Conservation (phyloP, 73 alveolate genomes). For the Paramecium octaurelia region DNA sequence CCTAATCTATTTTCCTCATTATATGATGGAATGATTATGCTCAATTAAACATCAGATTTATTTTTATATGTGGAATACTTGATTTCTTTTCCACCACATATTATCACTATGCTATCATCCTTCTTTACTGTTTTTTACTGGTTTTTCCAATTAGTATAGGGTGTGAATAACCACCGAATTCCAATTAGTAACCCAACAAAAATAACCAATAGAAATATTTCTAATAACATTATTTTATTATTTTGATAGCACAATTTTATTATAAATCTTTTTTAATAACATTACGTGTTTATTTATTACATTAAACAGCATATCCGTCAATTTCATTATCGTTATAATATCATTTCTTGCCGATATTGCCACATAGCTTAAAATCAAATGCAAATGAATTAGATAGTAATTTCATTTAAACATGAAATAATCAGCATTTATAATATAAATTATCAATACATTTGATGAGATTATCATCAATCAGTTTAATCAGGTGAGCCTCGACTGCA, state of each 20-base stretch:
- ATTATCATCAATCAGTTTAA: not conserved
- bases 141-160: slow-evolving; percentile 59
- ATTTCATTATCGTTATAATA: no score
- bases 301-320: not conserved
- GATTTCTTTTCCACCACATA: not conserved
- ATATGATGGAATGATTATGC: slow-evolving; percentile 88
- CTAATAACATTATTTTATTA: not conserved
- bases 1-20: slow-evolving; percentile 84
- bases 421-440: not conserved
- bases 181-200: not conserved
- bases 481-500: not conserved
- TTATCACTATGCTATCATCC: not conserved
- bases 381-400: not conserved
- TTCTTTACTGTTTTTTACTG: slow-evolving; percentile 28
- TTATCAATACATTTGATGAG: not conserved
- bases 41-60: slow-evolving; percentile 52
- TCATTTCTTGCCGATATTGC: not conserved
- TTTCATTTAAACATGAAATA: not conserved
- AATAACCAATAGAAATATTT: not conserved
- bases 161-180: slow-evolving; percentile 49
- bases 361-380: no score
- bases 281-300: not conserved
- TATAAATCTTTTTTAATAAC: not conserved
- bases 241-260: not conserved
- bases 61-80: slow-evolving; percentile 29